Base-by-base conservation (phyloP, 2,329 filamentous ascomycete genomes). In the Colletotrichum lini region DNA sequence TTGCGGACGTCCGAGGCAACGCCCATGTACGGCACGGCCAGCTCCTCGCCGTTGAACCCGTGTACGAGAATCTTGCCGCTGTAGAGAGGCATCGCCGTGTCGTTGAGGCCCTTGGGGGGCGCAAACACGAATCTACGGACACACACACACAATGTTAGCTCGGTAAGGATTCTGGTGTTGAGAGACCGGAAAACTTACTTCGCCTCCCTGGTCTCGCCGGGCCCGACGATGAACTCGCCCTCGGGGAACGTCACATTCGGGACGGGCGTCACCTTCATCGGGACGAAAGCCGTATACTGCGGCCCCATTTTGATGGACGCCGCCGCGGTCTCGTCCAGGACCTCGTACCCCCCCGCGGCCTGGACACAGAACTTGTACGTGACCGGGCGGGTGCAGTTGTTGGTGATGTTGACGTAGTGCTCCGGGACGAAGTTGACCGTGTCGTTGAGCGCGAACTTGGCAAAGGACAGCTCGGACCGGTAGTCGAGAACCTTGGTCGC, bases 381-480 rank as follows among this genome's bases (percentile, higher is more conserved):
- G 16, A 84, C 77, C 2, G 77, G 35, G 76, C 76, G 9, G 0
- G 63, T 50, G 30, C 80, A 85, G 18, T 78, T 79, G 74, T 89
- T 89, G 26, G 80, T 84, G 63, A 89, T 82, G 49, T 78, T 75
- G 26, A 82, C 75, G 0, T 65, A 42, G 77, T 83, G 83, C 4
- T 71, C 68, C 1, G 77, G 70, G 15, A 74, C 73, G 70, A 88
- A 85, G 63, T 84, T 73, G 52, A 82, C 79, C 0, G 85, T 87
- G 67, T 89, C 87, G 61, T 84, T 86, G 65, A 89, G 82, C 13
- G 84, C 80, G 57, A 89, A 83, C 12, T 83, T 82, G 40, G 82
- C 80, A 16, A 82, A 84, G 26, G 78, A 79, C 35, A 86, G 75
- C 40, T 78, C 67, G 0, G 82, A 83, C 3, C 78, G 80, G 53